These are phyloP conservation scores for Hygrophila difformis DNA, from an alignment of 257 asterid genomes.

Conservation along the genomic window DNA sequence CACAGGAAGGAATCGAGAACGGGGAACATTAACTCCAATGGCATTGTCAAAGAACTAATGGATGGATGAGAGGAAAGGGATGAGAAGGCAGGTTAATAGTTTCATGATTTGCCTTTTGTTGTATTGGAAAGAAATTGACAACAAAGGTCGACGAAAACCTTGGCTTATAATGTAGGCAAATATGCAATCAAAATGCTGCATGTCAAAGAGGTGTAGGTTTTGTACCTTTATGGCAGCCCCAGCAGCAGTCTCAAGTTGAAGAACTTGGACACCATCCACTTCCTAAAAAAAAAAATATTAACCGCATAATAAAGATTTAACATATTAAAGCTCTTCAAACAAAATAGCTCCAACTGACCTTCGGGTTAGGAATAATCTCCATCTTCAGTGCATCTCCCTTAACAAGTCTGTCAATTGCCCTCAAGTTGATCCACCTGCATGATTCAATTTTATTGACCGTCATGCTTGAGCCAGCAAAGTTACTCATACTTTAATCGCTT, in stretches of 20 bases:
- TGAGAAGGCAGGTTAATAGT: not conserved
- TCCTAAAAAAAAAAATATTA: conserved; percentile 43
- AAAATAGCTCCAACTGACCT: conserved; percentile 33
- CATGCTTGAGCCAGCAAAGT: too few relatives aligned
- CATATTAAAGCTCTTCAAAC: conserved; percentile 1
- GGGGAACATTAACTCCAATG: conserved; percentile 91
- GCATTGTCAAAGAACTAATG: conserved; percentile 81
- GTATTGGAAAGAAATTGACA: too few relatives aligned
- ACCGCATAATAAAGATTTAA: conserved; percentile 5
- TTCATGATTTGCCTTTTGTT: too few relatives aligned
- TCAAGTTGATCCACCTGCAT: conserved; percentile 89
- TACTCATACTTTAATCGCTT: too few relatives aligned
- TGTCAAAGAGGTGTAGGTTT: conserved; percentile 1
- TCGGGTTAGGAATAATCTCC: conserved; percentile 99
- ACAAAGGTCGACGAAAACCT: too few relatives aligned
- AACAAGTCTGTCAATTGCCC: conserved; percentile 79
- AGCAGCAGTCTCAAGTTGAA: conserved; percentile 98
- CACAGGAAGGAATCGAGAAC: conserved; percentile 96
- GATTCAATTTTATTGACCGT: conserved; percentile 13
- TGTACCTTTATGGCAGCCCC: conserved; percentile 97
- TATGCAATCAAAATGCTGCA: not conserved
- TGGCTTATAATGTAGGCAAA: too few relatives aligned
- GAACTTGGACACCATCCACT: conserved; percentile 91
- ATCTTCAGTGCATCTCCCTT: conserved; percentile 69
- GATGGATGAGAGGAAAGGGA: not conserved